phyloP scores from a whole-genome alignment of 164 flowering plant species.

The Kalanchoe fedtschenkoi region DNA sequence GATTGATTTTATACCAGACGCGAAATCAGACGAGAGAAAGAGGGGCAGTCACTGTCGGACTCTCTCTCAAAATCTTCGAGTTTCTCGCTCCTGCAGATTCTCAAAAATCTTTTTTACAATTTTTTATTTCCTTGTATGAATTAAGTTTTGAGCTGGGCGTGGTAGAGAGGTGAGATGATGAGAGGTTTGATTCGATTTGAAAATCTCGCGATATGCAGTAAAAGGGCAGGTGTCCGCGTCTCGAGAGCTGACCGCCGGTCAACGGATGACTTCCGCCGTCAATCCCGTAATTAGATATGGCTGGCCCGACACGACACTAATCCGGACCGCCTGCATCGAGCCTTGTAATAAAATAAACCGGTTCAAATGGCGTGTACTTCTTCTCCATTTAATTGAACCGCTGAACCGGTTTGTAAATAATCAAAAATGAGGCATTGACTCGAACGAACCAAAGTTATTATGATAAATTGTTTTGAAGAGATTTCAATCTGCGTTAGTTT shows the following conservation, averaged over 20 bases:
- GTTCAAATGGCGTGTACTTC: not conserved
- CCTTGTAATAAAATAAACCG: not conserved
- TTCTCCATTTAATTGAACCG: no score
- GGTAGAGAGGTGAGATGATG: not conserved
- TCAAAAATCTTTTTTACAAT: not conserved
- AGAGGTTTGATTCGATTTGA: not conserved
- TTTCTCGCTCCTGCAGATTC: slow-evolving; percentile 2
- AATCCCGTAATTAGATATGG: slow-evolving; percentile 4
- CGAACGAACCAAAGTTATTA: no score
- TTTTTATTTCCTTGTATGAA: not conserved
- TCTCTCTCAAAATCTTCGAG: slow-evolving; percentile 8
- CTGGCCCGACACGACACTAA: not conserved
- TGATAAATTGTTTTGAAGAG: no score
- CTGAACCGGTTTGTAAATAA: no score
- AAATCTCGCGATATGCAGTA: not conserved
- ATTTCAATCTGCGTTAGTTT: no score
- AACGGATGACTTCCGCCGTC: slow-evolving; percentile 1
- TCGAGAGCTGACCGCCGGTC: not conserved
- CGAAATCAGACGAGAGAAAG: not conserved
- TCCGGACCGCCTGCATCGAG: slow-evolving; percentile 1
- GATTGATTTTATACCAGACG: slow-evolving; percentile 1
- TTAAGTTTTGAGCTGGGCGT: not conserved
- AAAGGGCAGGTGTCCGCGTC: not conserved
- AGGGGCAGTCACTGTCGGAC: not conserved
- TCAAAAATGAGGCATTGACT: no score